Conservation (phyloP, 1,284 basidiomycete genomes). For the Ganoderma sp. region DNA sequence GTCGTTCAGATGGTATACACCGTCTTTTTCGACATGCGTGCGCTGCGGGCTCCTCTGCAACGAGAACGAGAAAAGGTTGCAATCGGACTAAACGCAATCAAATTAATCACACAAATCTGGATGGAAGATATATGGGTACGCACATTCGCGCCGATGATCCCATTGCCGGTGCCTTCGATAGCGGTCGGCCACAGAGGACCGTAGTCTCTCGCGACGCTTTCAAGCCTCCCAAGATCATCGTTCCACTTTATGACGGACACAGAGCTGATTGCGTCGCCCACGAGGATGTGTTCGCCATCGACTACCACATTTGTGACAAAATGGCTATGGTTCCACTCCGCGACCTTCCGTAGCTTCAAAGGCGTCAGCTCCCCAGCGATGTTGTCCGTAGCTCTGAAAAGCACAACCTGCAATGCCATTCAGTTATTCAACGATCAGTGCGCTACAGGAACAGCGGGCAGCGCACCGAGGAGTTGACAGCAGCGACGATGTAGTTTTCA, state of each 20-base stretch:
- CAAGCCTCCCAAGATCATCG: slow-evolving; percentile 50
- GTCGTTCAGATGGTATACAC: slow-evolving; percentile 73
- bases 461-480: slow-evolving; percentile 74
- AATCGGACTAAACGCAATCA: slow-evolving; percentile 57
- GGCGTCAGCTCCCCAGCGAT: slow-evolving; percentile 14
- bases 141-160: slow-evolving; percentile 81
- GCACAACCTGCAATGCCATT: slow-evolving; percentile 51
- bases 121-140: slow-evolving; percentile 34
- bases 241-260: slow-evolving; percentile 71
- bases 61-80: slow-evolving; percentile 78
- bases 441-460: not conserved
- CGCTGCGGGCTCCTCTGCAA: slow-evolving; percentile 50
- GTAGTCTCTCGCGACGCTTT: slow-evolving; percentile 77
- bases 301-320: slow-evolving; percentile 68
- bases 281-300: slow-evolving; percentile 57
- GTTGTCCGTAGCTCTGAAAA: slow-evolving; percentile 40
- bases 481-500: slow-evolving; percentile 62
- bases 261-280: slow-evolving; percentile 86
- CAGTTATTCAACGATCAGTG: not conserved
- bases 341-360: slow-evolving; percentile 48
- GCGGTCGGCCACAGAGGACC: slow-evolving; percentile 74
- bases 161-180: slow-evolving; percentile 60
- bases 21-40: slow-evolving; percentile 61
- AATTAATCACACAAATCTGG: slow-evolving; percentile 6
- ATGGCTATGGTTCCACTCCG: slow-evolving; percentile 83